phyloP scores from a whole-genome alignment of 331 rosid species.

The Dryas integrifolia region DNA sequence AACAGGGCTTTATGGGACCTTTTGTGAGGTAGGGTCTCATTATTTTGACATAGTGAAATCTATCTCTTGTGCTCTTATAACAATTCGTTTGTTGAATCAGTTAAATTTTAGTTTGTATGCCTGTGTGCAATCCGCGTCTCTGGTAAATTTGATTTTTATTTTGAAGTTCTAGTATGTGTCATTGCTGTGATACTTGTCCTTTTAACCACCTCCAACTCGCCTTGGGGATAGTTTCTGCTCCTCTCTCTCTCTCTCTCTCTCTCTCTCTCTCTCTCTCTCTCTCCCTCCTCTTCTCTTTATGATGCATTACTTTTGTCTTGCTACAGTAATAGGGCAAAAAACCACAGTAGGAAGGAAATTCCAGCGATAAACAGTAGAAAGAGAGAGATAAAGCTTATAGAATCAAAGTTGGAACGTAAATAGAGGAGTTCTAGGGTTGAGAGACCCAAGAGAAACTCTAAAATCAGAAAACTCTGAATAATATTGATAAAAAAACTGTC shows the following conservation, averaged over 20 bases:
- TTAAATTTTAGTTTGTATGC: background rate
- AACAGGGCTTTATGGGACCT: constrained; percentile 82
- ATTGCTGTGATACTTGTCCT: background rate
- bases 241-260: background rate
- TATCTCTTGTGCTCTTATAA: background rate
- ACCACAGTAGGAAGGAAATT: too few relatives aligned
- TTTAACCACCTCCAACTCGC: background rate
- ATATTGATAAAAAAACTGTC: too few relatives aligned
- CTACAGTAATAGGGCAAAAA: too few relatives aligned
- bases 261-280: background rate
- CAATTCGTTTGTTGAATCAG: background rate
- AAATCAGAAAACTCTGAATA: too few relatives aligned
- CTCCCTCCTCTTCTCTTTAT: too few relatives aligned
- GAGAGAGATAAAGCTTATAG: too few relatives aligned
- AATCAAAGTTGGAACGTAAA: too few relatives aligned
- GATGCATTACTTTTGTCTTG: too few relatives aligned
- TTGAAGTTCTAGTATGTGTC: background rate
- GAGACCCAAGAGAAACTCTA: too few relatives aligned
- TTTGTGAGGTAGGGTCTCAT: constrained; percentile 63
- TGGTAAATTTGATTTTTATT: background rate
- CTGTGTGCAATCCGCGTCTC: background rate
- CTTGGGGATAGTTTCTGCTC: background rate
- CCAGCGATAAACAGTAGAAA: too few relatives aligned
- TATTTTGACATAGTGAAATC: constrained; percentile 4
- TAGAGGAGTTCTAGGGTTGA: too few relatives aligned